Evolutionary conservation across 371 early-diverging fungal species (phyloP).

Genomic region (Mucor irregularis): DNA sequence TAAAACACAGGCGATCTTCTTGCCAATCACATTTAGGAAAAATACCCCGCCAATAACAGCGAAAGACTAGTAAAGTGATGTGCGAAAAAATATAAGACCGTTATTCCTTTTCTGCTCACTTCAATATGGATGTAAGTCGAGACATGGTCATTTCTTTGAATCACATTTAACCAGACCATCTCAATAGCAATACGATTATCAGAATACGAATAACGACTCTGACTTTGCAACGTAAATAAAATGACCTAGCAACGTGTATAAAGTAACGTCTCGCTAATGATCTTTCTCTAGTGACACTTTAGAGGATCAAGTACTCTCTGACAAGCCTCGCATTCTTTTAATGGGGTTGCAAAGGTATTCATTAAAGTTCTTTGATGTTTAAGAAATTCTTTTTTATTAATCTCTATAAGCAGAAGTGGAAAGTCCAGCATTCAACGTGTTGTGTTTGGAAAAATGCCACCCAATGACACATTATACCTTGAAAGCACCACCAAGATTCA

Average conservation of each 20-base stretch:
- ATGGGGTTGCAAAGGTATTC: conserved; percentile 69
- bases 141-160: too few relatives aligned
- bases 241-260: too few relatives aligned
- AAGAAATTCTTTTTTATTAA: background rate
- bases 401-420: conserved; percentile 70
- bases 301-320: conserved; percentile 36
- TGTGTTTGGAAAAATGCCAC: conserved; percentile 90
- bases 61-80: too few relatives aligned
- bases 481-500: conserved; percentile 83
- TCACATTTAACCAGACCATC: too few relatives aligned
- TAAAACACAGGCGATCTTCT: too few relatives aligned
- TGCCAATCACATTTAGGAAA: too few relatives aligned
- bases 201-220: conserved; percentile 19
- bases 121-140: too few relatives aligned
- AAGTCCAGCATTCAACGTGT: conserved; percentile 93
- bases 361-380: background rate
- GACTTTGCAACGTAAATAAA: conserved; percentile 23
- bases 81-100: too few relatives aligned
- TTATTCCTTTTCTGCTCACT: too few relatives aligned
- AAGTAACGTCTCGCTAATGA: too few relatives aligned
- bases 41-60: too few relatives aligned
- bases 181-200: too few relatives aligned
- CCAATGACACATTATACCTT: conserved; percentile 91
- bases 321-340: conserved; percentile 63
- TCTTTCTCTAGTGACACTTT: conserved; percentile 32